phyloP scores from a whole-genome alignment of 2,329 filamentous ascomycete species.

The Cytospora schulzeri region DNA sequence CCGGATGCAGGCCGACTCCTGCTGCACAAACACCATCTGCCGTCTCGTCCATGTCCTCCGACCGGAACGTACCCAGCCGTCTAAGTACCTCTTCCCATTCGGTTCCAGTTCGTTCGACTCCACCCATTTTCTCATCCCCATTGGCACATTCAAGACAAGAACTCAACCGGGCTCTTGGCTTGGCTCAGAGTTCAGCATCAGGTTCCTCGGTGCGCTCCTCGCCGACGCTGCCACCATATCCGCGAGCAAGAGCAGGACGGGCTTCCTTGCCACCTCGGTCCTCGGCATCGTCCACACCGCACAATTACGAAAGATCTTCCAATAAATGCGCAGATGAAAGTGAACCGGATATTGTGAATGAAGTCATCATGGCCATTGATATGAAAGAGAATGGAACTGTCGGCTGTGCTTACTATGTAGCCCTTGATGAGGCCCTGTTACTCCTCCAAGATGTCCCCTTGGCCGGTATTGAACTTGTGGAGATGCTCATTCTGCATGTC shows the following conservation, averaged over 20 bases:
- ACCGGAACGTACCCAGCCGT: slow-evolving; percentile 4
- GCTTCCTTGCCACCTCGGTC: slow-evolving; percentile 7
- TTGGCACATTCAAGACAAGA: slow-evolving; percentile 6
- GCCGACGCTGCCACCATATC: slow-evolving; percentile 19
- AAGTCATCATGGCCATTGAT: slow-evolving; percentile 80
- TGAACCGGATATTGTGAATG: slow-evolving; percentile 49
- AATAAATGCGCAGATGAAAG: slow-evolving; percentile 23
- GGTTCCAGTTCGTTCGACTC: slow-evolving; percentile 13
- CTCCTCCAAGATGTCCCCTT: slow-evolving; percentile 76
- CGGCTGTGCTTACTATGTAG: slow-evolving; percentile 83
- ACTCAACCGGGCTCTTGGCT: background rate
- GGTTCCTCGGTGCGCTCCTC: slow-evolving; percentile 12
- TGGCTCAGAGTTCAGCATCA: background rate
- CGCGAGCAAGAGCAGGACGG: slow-evolving; percentile 4
- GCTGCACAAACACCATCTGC: slow-evolving; percentile 21
- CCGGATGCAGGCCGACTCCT: background rate
- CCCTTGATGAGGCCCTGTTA: slow-evolving; percentile 68
- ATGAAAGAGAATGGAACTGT: slow-evolving; percentile 69
- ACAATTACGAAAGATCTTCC: background rate
- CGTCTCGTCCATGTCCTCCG: slow-evolving; percentile 1
- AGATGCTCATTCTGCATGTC: slow-evolving; percentile 58
- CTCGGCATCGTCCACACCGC: slow-evolving; percentile 1
- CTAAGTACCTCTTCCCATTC: slow-evolving; percentile 12
- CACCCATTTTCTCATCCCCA: slow-evolving; percentile 20
- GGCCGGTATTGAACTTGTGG: slow-evolving; percentile 69